Base-by-base conservation (phyloP, 306 rosid species). In the Mucuna pruriens region DNA sequence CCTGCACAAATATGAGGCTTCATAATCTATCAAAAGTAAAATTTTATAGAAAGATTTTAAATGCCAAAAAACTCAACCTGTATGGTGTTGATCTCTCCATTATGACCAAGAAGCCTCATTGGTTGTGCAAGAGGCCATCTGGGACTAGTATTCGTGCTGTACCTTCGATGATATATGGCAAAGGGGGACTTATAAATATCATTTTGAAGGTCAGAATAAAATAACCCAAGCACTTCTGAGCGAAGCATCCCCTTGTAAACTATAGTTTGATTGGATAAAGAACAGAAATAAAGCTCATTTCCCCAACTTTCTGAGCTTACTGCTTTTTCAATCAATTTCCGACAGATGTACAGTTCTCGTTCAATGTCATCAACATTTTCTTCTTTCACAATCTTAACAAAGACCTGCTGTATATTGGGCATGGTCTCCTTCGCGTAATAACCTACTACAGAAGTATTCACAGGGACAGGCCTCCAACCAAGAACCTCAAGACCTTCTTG, bases 81-180 rank as follows among this genome's bases (percentile, higher is more conserved):
- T 84, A 95, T 87, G 72, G 99, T 95, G 83, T 95, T 95, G 75
- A 95, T 95, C 89, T 95, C 99, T 90, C 98, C 99, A 40, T 95
- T 95, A 61, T 95, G 99, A 80, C 99, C 99, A 79, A 95, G 96
- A 83, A 95, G 88, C 86, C 99, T 90, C 99, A 95, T 95, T 81
- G 99, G 99, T 84, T 95, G 99, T 25, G 99, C 99, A 83, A 95
- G 99, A 83, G 99, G 99, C 99, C 99, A 95, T 81, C 97, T 89
- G 49, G 99, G 99, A 88, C 91, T 93, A 84, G 99, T 95, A 87
- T 95, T 95, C 33, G 99, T 95, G 89, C 99, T 95, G 84, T 89
- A 95, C 89, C 99, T 90, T 77, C 99, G 92, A 89, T 95, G 99
- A 88, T 95, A 95, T 82, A 95, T 95, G 65, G 99, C 98, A 86